Conservation (phyloP, 163 green algal genomes). For the Prototheca cutis region DNA sequence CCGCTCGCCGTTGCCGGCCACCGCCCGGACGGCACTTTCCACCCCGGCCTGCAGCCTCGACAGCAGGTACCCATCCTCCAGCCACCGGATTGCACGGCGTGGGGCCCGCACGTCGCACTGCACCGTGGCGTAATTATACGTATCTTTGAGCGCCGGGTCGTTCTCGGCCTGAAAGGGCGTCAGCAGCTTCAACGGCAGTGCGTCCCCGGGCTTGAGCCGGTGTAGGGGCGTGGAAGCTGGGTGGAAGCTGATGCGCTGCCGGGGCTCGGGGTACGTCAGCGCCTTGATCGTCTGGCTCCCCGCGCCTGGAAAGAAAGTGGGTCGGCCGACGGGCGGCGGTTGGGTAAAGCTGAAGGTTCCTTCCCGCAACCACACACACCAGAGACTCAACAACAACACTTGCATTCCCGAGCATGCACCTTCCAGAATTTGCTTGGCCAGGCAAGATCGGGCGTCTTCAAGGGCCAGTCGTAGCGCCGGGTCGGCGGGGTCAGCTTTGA, state of each 20-base stretch:
- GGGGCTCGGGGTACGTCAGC: conserved; percentile 29
- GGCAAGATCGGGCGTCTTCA: background rate
- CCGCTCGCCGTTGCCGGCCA: conserved; percentile 26
- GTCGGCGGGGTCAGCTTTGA: background rate
- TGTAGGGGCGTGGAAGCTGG: conserved; percentile 47
- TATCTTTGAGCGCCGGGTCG: conserved; percentile 70
- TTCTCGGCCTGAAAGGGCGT: conserved; percentile 62
- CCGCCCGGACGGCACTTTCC: conserved; percentile 28
- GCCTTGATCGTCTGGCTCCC: conserved; percentile 1
- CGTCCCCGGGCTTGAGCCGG: conserved; percentile 47
- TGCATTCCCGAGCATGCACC: background rate
- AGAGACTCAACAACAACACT: background rate
- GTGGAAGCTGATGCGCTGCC: conserved; percentile 52
- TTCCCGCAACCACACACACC: background rate
- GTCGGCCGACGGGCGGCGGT: no score
- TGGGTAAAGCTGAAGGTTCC: no score
- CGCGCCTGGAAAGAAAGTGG: no score
- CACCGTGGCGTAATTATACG: conserved; percentile 78
- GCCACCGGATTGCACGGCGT: conserved; percentile 29
- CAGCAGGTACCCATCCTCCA: conserved; percentile 41
- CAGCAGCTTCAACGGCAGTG: conserved; percentile 53
- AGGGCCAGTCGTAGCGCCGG: background rate
- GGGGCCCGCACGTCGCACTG: no score
- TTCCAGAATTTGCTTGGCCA: background rate
- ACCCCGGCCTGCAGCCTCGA: conserved; percentile 31